phyloP scores from a whole-genome alignment of 2,329 filamentous ascomycete species.

The Sphaerostilbella broomeana region DNA sequence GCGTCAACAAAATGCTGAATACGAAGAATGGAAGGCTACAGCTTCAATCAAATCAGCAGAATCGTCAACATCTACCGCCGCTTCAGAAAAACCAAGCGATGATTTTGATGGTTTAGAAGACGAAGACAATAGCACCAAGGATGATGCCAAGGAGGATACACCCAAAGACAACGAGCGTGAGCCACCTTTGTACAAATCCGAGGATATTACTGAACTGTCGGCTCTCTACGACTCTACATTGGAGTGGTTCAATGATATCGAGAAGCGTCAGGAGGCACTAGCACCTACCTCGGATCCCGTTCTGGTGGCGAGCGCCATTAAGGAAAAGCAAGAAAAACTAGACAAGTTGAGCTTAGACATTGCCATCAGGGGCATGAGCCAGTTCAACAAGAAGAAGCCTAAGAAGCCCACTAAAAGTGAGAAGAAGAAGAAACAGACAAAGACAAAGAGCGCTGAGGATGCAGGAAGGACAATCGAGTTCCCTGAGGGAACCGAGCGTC shows the following conservation, averaged over 20 bases:
- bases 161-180: slow-evolving; percentile 44
- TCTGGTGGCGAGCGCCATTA: slow-evolving; percentile 65
- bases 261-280: slow-evolving; percentile 65
- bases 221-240: slow-evolving; percentile 55
- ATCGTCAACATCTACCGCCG: slow-evolving; percentile 37
- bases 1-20: slow-evolving; percentile 61
- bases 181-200: slow-evolving; percentile 62
- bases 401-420: slow-evolving; percentile 41
- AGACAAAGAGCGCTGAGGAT: slow-evolving; percentile 29
- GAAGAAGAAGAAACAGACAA: slow-evolving; percentile 33
- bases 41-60: slow-evolving; percentile 37
- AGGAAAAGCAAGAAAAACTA: slow-evolving; percentile 62
- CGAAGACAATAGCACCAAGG: slow-evolving; percentile 43
- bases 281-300: slow-evolving; percentile 65
- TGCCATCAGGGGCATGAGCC: slow-evolving; percentile 59
- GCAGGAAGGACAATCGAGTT: slow-evolving; percentile 37
- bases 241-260: slow-evolving; percentile 69
- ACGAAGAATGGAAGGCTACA: slow-evolving; percentile 54
- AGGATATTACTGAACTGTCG: slow-evolving; percentile 63
- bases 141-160: slow-evolving; percentile 38
- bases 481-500: slow-evolving; percentile 28
- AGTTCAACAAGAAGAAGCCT: slow-evolving; percentile 36
- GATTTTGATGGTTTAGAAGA: slow-evolving; percentile 76
- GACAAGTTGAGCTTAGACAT: slow-evolving; percentile 64
- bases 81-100: slow-evolving; percentile 42